Base-by-base conservation (phyloP, 495 filamentous ascomycete genomes). In the Usnea hakonensis region DNA sequence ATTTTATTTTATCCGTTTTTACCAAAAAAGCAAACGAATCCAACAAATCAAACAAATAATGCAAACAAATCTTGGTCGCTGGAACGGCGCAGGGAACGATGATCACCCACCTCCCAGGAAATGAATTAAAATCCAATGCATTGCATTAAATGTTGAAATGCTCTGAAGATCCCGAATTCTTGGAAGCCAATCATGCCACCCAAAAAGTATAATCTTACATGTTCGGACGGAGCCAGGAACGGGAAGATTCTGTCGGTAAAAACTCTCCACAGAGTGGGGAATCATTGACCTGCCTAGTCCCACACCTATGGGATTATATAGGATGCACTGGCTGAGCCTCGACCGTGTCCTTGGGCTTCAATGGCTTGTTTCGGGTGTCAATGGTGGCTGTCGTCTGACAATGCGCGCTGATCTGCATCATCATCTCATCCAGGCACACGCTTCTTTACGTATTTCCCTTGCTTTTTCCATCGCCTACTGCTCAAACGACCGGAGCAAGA, bases 141-240 rank as follows among this genome's bases (percentile, higher is more conserved):
- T n/a, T n/a, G n/a, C n/a, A n/a, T n/a, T n/a, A n/a, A n/a, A n/a
- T n/a, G n/a, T n/a, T n/a, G n/a, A 17, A 41, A 23, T 26, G n/a
- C 36, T n/a, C 36, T 55, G 52, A 56, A 48, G 41, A 65, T 35
- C 33, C 14, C 57, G 53, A 30, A 14, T 16, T 5, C 6, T 10
- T 28, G 63, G 63, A 55, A 61, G 28, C 63, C 57, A 61, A 65
- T 65, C 53, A 57, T 21, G n/a, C 13, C 10, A 13, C 23, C 21
- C 17, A 9, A 19, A 28, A n/a, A n/a, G n/a, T n/a, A n/a, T n/a
- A n/a, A 11, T 26, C 17, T 26, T 19, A 40, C 50, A 32, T 19
- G 40, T 28, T 52, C 37, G 26, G 16, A 57, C 35, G 13, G 48
- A 62, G 38, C 17, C 46, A 33, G 36, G 58, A 32, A 36, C 58